A percentile compares a stretch with the other conserved stretches of the same genome.
Evolutionary conservation across 805 yeast genomes (phyloP).

Genomic region (Starmerella etchellsii): DNA sequence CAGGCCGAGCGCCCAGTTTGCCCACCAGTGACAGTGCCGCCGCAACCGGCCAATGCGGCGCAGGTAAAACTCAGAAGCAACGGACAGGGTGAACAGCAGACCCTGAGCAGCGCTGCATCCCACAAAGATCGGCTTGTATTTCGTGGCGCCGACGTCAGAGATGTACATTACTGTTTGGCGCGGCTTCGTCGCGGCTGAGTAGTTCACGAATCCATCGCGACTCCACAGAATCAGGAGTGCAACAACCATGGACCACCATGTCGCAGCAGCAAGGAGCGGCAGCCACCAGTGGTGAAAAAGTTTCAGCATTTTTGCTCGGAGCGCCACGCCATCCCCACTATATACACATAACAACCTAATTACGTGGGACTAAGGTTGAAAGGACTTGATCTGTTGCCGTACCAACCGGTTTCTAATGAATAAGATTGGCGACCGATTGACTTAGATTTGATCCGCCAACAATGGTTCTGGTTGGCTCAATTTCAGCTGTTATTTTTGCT

Average conservation of each 20-base stretch:
- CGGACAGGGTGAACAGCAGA: constrained; percentile 50
- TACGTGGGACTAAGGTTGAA: no score
- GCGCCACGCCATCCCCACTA: no score
- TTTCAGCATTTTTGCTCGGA: constrained; percentile 20
- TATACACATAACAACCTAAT: no score
- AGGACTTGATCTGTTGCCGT: no score
- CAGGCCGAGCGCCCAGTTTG: constrained; percentile 32
- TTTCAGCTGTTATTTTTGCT: no score
- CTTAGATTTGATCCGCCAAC: no score
- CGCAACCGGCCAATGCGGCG: constrained; percentile 46
- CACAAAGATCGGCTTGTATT: constrained; percentile 72
- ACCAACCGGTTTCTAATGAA: no score
- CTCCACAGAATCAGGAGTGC: constrained; percentile 72
- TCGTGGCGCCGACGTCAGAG: constrained; percentile 81
- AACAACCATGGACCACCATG: constrained; percentile 87
- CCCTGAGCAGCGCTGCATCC: constrained; percentile 69
- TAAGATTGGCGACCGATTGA: no score
- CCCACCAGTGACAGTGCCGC: constrained; percentile 36
- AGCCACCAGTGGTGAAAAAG: constrained; percentile 32
- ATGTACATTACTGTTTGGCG: constrained; percentile 45
- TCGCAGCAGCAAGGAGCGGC: constrained; percentile 52
- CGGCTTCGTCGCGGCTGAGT: constrained; percentile 39
- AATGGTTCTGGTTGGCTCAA: no score
- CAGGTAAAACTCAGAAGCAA: constrained; percentile 49
- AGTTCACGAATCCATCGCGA: constrained; percentile 62